phyloP scores from a whole-genome alignment of 2,329 filamentous ascomycete genomes.

The Xylaria sp. region DNA sequence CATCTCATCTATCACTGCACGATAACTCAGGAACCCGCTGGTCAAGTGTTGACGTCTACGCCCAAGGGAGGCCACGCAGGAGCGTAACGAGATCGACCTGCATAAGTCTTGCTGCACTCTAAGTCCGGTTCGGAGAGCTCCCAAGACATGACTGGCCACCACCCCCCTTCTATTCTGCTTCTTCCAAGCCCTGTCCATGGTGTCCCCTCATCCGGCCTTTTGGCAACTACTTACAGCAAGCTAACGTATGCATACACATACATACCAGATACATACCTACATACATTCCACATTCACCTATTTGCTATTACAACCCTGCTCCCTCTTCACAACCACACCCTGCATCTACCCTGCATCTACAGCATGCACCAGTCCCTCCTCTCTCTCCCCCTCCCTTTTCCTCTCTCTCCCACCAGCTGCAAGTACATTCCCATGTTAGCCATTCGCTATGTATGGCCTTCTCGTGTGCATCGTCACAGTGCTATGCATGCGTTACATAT shows the following conservation, averaged over 20 bases:
- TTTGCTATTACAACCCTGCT: no score
- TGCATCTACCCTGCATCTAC: neutral
- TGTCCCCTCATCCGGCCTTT: conserved; percentile 21
- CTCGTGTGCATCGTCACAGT: neutral
- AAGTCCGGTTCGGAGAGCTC: conserved; percentile 19
- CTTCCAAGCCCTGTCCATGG: conserved; percentile 18
- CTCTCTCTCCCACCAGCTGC: neutral
- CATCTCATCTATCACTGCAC: conserved; percentile 23
- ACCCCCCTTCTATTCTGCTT: conserved; percentile 11
- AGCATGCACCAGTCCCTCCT: neutral
- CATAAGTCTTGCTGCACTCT: conserved; percentile 19
- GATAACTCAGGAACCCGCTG: conserved; percentile 26
- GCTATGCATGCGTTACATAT: neutral
- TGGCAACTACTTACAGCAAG: conserved; percentile 11
- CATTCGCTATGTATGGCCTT: neutral
- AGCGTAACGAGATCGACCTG: conserved; percentile 15
- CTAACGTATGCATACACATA: conserved; percentile 5
- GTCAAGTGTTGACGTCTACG: conserved; percentile 6
- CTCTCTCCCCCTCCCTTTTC: neutral
- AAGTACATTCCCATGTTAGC: neutral
- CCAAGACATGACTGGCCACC: conserved; percentile 7
- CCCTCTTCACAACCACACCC: no score
- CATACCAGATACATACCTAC: no score
- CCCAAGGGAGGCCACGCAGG: conserved; percentile 6
- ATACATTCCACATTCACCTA: no score